phyloP scores from a whole-genome alignment of 139 green algal genomes.

The Penium margaritaceum region DNA sequence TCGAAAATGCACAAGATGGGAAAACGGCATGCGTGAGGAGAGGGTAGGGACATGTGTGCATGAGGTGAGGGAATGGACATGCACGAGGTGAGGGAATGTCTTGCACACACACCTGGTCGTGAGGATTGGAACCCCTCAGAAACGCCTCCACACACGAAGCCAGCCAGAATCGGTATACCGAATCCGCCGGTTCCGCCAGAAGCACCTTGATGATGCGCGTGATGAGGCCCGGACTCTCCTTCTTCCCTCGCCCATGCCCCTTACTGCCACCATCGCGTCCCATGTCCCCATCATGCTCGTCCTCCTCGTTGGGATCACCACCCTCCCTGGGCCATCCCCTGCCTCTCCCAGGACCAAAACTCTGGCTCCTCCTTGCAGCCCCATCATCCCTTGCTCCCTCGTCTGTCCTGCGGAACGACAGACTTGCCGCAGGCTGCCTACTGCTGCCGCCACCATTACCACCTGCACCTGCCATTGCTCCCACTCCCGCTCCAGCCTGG shows the following conservation, averaged over 20 bases:
- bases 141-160: conserved; percentile 48
- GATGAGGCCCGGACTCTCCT: conserved; percentile 27
- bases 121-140: conserved; percentile 37
- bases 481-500: not conserved
- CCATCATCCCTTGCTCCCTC: not conserved
- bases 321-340: too few species aligned
- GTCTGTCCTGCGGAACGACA: too few species aligned
- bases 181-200: conserved; percentile 39
- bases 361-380: not conserved
- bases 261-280: not conserved
- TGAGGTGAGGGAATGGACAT: too few species aligned
- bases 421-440: too few species aligned
- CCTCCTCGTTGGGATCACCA: too few species aligned
- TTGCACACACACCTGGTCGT: conserved; percentile 41
- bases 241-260: not conserved
- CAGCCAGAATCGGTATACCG: conserved; percentile 46
- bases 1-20: too few species aligned
- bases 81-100: too few species aligned
- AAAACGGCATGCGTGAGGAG: too few species aligned
- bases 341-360: not conserved
- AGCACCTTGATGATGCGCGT: conserved; percentile 39
- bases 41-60: too few species aligned
- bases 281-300: conserved; percentile 2
- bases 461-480: not conserved
- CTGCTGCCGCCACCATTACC: too few species aligned